Base-by-base conservation (phyloP, 495 filamentous ascomycete genomes). In the Thermochaetoides thermophila region DNA sequence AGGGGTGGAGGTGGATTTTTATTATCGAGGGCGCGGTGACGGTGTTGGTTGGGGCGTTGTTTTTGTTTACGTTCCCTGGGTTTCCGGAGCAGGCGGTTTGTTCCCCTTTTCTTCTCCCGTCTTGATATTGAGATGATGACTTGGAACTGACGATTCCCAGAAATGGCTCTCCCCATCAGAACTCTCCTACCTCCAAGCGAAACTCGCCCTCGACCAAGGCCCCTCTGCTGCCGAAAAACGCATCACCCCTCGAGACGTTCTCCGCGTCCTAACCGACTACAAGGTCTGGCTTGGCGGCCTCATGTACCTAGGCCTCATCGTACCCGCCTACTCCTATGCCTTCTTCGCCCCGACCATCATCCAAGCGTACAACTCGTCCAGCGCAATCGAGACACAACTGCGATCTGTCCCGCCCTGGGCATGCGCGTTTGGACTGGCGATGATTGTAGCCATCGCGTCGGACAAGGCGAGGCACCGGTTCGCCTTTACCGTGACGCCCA, bases 231-330 rank as follows among this genome's bases (percentile, higher is more conserved):
- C 66, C 20, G 75, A 85, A 30, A 64, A 74, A 19, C 59, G 62
- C 29, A 72, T 83, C 39, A 77, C 66, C 2, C 43, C 61, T 38
- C 57, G 57, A 12, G 84, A 91, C 38, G 66, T 91, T 12, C 27
- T 71, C 12, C 57, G 49, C 15, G 78, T 87, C 17, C 76, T 95
- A 64, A 84, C 75, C 52, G 74, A 89, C 44, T 75, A 65, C 68
- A 61, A 71, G 54, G 59, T 73, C 27, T 76, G 66, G 45, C 48
- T 91, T 21, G 86, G 80, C 35, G 84, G 76, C 2, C 68, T 94
- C 47, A 87, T 91, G 83, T 92, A 92, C 55, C 82, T 85, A 26
- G 81, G 79, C 5, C 60, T 94, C 19, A 78, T 94, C 39, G 84
- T 93, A 2, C 81, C 89, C 0, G 84, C 81, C 20, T 94, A 94